Percentiles rank a stretch among this genome's conserved stretches.
Conservation (phyloP, 345 rosid genomes). For the Cardamine occulta region DNA sequence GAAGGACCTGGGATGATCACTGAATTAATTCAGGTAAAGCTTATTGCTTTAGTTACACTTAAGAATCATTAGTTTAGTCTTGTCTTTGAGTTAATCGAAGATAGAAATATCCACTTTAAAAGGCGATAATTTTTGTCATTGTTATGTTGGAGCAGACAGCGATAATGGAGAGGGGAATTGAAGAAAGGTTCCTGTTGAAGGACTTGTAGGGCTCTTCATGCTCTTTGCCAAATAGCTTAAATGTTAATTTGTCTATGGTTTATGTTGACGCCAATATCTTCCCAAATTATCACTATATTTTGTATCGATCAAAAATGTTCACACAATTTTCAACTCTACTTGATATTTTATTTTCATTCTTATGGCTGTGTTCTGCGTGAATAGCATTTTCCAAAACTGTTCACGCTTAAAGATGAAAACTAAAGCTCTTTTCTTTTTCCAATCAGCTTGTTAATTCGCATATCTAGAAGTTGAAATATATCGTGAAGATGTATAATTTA, state of each 20-base stretch:
- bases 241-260: neutral
- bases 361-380: neutral
- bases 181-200: constrained; percentile 47
- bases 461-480: neutral
- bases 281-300: neutral
- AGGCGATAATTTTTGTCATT: neutral
- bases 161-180: constrained; percentile 57
- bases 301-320: neutral
- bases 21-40: constrained; percentile 57
- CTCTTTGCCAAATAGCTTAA: neutral
- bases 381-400: neutral
- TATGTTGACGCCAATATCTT: neutral
- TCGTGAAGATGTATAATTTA: neutral
- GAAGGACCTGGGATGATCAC: constrained; percentile 67
- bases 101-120: neutral
- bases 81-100: constrained; percentile 11
- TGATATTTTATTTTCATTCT: neutral
- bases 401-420: neutral
- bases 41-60: constrained; percentile 2
- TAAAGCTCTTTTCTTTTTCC: neutral
- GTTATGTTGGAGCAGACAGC: constrained; percentile 48
- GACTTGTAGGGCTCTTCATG: constrained; percentile 11
- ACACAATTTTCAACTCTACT: neutral
- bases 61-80: constrained; percentile 19
- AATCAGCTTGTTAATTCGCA: neutral